Percentiles rank a stretch among this genome's conserved stretches.
phyloP scores from a whole-genome alignment of 2,329 filamentous ascomycete genomes.

The Falciphora oryzae region DNA sequence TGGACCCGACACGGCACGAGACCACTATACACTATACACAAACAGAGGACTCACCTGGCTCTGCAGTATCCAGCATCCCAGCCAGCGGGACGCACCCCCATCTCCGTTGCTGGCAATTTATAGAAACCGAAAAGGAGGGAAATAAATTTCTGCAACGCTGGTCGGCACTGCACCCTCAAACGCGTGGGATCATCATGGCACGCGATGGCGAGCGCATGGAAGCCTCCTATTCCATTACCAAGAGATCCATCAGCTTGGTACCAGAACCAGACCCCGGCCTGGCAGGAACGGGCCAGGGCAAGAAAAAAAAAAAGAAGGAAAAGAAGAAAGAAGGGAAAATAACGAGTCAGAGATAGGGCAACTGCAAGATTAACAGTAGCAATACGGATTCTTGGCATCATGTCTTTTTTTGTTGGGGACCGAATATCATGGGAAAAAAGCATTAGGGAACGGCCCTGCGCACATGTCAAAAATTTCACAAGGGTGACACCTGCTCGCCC shows the following conservation, averaged over 20 bases:
- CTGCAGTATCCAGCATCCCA: no score
- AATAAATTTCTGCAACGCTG: not conserved
- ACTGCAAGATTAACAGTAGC: not conserved
- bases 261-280: not conserved
- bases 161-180: not conserved
- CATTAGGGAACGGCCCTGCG: not conserved
- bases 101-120: not conserved
- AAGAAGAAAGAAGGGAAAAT: not conserved
- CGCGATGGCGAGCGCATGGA: no score
- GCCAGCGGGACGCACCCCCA: no score
- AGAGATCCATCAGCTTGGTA: not conserved
- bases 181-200: no score
- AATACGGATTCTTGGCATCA: not conserved
- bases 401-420: not conserved
- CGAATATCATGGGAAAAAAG: not conserved
- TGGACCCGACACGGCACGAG: not conserved
- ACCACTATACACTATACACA: not conserved
- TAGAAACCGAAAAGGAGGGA: not conserved
- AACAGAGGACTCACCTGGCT: not conserved
- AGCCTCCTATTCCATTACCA: not conserved
- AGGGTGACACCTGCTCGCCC: no score
- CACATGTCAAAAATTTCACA: not conserved
- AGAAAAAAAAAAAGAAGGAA: not conserved
- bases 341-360: not conserved
- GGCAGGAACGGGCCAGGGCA: not conserved